Evolutionary conservation across 306 rosid genomes (phyloP).

Genomic region (Casuarina equisetifolia): DNA sequence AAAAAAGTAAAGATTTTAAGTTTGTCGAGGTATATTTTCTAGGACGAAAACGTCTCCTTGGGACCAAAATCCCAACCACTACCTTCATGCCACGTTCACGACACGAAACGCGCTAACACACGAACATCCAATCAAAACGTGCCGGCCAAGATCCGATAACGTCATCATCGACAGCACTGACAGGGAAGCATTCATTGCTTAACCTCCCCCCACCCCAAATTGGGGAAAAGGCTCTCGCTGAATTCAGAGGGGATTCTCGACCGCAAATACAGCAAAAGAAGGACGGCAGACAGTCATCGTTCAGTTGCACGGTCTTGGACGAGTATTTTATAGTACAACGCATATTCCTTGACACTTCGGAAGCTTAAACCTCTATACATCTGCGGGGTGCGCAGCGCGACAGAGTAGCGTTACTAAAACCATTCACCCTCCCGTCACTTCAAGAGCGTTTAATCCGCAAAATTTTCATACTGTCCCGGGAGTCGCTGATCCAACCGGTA

Average conservation of each 20-base stretch:
- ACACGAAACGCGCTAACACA: no score
- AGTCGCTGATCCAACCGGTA: background rate
- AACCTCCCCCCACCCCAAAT: background rate
- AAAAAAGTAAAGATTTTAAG: no score
- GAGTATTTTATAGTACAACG: background rate
- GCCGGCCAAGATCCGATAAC: background rate
- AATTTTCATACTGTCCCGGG: background rate
- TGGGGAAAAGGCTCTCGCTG: no score
- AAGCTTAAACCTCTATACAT: background rate
- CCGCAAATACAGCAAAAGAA: background rate
- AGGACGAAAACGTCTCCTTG: no score
- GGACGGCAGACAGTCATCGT: background rate
- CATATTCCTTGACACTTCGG: background rate
- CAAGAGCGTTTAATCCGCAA: background rate
- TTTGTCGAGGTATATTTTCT: no score
- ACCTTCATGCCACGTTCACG: no score
- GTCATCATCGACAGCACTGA: background rate
- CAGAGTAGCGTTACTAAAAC: background rate
- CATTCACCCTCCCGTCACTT: background rate
- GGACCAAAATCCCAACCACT: no score
- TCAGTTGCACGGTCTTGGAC: background rate
- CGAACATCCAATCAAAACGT: no score
- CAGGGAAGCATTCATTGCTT: background rate
- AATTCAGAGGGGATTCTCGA: background rate
- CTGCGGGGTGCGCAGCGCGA: background rate